phyloP scores from a whole-genome alignment of 345 rosid species.

The Eucalyptus erythrocorys region DNA sequence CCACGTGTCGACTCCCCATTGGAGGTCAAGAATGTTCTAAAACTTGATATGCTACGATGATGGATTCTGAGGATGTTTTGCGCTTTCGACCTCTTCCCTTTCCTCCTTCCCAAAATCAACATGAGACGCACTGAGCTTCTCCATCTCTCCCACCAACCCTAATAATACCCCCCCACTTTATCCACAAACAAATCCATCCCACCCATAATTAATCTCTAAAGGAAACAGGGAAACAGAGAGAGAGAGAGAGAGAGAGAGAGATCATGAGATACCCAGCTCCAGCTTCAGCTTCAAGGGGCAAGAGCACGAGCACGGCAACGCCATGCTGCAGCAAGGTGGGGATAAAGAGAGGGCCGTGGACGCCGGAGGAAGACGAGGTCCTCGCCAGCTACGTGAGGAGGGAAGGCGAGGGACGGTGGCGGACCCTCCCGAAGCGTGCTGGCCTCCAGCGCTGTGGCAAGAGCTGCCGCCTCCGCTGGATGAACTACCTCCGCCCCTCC shows the following conservation, averaged over 20 bases:
- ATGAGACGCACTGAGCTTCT: neutral
- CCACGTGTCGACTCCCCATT: neutral
- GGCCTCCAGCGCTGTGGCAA: conserved; percentile 84
- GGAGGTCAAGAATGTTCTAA: neutral
- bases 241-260: neutral
- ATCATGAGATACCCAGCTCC: conserved; percentile 15
- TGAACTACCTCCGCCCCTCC: conserved; percentile 83
- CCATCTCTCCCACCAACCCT: neutral
- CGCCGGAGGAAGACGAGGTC: conserved; percentile 69
- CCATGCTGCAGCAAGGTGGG: conserved; percentile 68
- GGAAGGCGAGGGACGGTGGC: conserved; percentile 87
- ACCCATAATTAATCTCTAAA: neutral
- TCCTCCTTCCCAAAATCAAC: neutral
- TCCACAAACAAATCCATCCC: neutral
- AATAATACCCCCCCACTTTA: neutral
- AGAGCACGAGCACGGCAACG: conserved; percentile 6
- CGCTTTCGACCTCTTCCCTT: neutral
- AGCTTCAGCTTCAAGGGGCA: neutral
- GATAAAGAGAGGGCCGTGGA: conserved; percentile 88
- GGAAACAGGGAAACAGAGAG: neutral
- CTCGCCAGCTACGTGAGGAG: conserved; percentile 41
- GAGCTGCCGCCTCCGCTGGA: conserved; percentile 93
- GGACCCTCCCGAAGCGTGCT: conserved; percentile 69
- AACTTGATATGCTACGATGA: neutral
- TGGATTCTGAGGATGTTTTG: neutral